Evolutionary conservation across 129 eudicot genomes (phyloP), one percentile per base, ranked within the genome.

Genomic region (Calendula officinalis): DNA sequence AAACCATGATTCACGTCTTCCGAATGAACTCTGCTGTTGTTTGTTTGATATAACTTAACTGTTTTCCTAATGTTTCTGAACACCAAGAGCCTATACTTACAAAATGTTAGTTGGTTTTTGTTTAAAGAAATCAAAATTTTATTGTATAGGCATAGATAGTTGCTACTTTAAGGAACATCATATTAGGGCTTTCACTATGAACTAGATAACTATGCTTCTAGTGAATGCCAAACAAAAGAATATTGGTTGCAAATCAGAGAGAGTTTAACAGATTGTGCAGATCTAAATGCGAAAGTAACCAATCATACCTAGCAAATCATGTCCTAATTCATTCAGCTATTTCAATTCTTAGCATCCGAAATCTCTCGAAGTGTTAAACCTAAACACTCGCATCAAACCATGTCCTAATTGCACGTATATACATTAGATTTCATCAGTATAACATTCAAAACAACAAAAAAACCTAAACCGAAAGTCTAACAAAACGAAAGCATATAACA

Each of bases 11-110:
- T 80, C 7, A 62, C 61, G 42, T 70, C 77, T 65, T 75, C 83
- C 7, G 75, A 66, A 71, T 39, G 42, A 68, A 70, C 37, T 62
- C 81, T 67, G 48, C 57, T 16, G 46, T 70, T 80, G 64, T 75
- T 74, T 66, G 71, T 50, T 68, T 55, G 37, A 22, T 76, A 7
- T 46, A 71, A 56, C n/a, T 76, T 69, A 22, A 77, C 74, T 61
- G 73, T 54, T 70, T 66, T 81, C 64, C 49, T 86, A 72, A 74
- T 65, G 64, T 75, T 81, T 56, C 83, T 74, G 61, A 69, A 17
- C 45, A 71, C 64, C 80, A 81, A 73, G 40, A 78, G 65, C 75
- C 95, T 90, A 83, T 71, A 65, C 51, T 73, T 32, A 40, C 54
- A 68, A 37, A 65, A 0, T n/a, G 30, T 22, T 22, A 22, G 30